phyloP scores from a whole-genome alignment of 2,329 filamentous ascomycete genomes.

The Aureobasidium sp. region DNA sequence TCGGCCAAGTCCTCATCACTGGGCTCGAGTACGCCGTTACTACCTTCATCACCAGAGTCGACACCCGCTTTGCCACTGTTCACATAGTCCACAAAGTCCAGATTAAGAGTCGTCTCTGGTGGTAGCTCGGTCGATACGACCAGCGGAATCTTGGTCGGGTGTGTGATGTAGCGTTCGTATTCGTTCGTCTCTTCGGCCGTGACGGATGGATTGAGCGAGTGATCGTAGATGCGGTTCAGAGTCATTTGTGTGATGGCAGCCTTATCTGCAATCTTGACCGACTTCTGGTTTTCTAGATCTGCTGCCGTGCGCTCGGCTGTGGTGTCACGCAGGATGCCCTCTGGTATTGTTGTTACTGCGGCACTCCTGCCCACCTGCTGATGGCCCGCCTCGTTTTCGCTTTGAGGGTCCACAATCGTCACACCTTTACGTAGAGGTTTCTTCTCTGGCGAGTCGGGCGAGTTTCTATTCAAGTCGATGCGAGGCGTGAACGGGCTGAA shows the following conservation, averaged over 20 bases:
- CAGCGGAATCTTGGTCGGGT: constrained; percentile 81
- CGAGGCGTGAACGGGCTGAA: constrained; percentile 82
- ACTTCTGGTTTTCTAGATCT: constrained; percentile 3
- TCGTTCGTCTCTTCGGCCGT: constrained; percentile 69
- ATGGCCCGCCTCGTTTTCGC: constrained; percentile 22
- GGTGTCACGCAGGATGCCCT: constrained; percentile 13
- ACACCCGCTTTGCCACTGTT: constrained; percentile 48
- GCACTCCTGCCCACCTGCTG: background rate
- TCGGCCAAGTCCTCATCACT: constrained; percentile 39
- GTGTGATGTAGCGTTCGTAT: constrained; percentile 79
- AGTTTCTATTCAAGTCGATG: constrained; percentile 28
- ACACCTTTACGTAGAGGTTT: constrained; percentile 59
- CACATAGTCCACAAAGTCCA: constrained; percentile 75
- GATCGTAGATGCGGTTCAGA: constrained; percentile 73
- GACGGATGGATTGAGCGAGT: constrained; percentile 79
- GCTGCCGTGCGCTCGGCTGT: background rate
- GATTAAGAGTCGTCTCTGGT: constrained; percentile 39
- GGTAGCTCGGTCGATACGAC: constrained; percentile 63
- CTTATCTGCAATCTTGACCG: constrained; percentile 51
- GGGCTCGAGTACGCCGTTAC: constrained; percentile 41
- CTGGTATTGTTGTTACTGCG: background rate
- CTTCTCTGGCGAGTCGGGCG: constrained; percentile 43
- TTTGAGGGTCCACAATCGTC: constrained; percentile 56
- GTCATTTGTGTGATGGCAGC: constrained; percentile 80
- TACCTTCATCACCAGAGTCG: constrained; percentile 24